phyloP scores from a whole-genome alignment of 805 yeast genomes.

The Pichia scutulata region DNA sequence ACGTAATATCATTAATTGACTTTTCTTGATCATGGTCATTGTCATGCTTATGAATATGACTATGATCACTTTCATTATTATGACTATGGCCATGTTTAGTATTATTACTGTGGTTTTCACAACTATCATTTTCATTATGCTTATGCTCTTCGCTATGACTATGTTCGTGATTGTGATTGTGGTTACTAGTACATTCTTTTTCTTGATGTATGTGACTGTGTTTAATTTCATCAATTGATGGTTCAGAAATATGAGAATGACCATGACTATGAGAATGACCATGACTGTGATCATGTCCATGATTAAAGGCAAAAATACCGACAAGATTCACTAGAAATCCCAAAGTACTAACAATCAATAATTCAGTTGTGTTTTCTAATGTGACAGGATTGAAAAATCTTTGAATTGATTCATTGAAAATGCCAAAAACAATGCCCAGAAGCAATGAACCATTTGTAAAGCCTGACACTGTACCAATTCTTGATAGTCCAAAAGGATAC shows the following conservation, averaged over 20 bases:
- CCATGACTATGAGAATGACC: conserved; percentile 23
- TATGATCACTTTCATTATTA: conserved; percentile 1
- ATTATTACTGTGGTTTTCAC: conserved; percentile 16
- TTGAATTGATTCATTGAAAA: conserved; percentile 78
- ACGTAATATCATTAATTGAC: too few relatives aligned
- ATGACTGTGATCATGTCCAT: conserved; percentile 33
- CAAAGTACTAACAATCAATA: conserved; percentile 72
- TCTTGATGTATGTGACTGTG: background rate
- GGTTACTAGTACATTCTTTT: background rate
- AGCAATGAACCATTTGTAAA: conserved; percentile 89
- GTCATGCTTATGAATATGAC: background rate
- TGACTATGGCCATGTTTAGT: conserved; percentile 1
- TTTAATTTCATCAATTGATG: background rate
- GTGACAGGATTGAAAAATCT: conserved; percentile 72
- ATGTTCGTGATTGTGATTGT: background rate
- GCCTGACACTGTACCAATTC: conserved; percentile 89
- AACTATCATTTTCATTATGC: conserved; percentile 8
- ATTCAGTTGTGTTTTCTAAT: conserved; percentile 72
- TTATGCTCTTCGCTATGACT: background rate
- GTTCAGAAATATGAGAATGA: conserved; percentile 13
- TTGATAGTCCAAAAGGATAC: conserved; percentile 79
- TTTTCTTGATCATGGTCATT: too few relatives aligned
- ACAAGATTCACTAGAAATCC: conserved; percentile 86
- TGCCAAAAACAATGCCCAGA: conserved; percentile 83
- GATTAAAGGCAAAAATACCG: conserved; percentile 89